Evolutionary conservation across 176 grass and related monocot genomes (phyloP).

Genomic region (Rhipidocladum racemiflorum): DNA sequence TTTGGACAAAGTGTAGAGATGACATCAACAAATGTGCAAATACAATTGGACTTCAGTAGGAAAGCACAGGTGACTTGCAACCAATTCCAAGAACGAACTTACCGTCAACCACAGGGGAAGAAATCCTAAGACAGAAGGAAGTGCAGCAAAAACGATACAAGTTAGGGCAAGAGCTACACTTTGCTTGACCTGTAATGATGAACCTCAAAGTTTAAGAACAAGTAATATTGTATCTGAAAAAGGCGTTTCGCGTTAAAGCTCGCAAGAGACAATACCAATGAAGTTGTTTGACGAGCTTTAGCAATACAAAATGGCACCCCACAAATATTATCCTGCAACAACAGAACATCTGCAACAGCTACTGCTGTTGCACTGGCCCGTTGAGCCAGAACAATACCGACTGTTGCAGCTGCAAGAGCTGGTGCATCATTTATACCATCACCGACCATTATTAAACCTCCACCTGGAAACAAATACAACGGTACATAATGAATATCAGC

Average conservation of each 20-base stretch:
- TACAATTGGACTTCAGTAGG: neutral
- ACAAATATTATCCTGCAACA: constrained; percentile 87
- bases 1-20: neutral
- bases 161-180: constrained; percentile 93
- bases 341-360: constrained; percentile 82
- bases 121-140: constrained; percentile 94
- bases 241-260: neutral
- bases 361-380: constrained; percentile 91
- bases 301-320: constrained; percentile 86
- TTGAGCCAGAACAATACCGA: constrained; percentile 89
- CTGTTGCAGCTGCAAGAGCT: constrained; percentile 90
- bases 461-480: constrained; percentile 45
- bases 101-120: constrained; percentile 99
- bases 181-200: constrained; percentile 92
- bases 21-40: neutral
- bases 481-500: constrained; percentile 6
- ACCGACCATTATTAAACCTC: constrained; percentile 97
- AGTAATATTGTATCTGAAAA: constrained; percentile 23
- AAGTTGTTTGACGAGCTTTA: constrained; percentile 94
- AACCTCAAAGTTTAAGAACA: constrained; percentile 30
- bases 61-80: neutral
- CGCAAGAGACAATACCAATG: constrained; percentile 51
- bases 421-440: constrained; percentile 99
- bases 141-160: constrained; percentile 88
- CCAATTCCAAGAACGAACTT: constrained; percentile 16